Percentiles rank a stretch among this genome's conserved stretches.
phyloP scores from a whole-genome alignment of 257 asterid species.

The Nicotiana tomentosiformis region DNA sequence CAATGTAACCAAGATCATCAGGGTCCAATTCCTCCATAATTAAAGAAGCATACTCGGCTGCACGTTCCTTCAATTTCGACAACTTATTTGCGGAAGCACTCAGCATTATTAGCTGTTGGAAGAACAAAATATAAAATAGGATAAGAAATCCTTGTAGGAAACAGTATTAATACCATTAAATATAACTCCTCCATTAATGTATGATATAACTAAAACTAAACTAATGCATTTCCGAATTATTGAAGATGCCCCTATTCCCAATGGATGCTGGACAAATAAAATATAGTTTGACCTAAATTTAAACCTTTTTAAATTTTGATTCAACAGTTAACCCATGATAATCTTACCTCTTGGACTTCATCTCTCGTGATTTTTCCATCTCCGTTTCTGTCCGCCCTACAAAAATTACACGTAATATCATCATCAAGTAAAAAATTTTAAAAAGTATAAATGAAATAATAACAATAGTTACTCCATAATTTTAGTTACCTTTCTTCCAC shows the following conservation, averaged over 20 bases:
- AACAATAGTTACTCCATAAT: not conserved
- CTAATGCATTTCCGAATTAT: not conserved
- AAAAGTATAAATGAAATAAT: not conserved
- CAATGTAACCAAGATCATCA: slow-evolving; percentile 73
- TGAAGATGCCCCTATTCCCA: not conserved
- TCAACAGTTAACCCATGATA: slow-evolving; percentile 6
- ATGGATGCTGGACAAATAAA: slow-evolving; percentile 15
- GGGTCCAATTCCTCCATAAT: slow-evolving; percentile 97
- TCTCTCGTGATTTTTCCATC: slow-evolving; percentile 88
- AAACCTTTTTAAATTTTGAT: slow-evolving; percentile 1
- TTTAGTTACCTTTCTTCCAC: not conserved
- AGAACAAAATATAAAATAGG: not conserved
- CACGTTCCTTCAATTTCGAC: slow-evolving; percentile 81
- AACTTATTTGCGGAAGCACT: slow-evolving; percentile 93
- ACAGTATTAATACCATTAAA: not conserved
- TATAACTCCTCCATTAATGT: not conserved
- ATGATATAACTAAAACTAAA: not conserved
- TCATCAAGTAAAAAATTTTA: not conserved
- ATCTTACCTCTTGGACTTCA: slow-evolving; percentile 79
- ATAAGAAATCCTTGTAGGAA: not conserved
- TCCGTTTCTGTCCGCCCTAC: slow-evolving; percentile 85
- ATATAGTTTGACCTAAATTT: slow-evolving; percentile 27
- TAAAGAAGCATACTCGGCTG: slow-evolving; percentile 68
- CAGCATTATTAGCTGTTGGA: slow-evolving; percentile 73
- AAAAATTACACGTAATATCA: not conserved